These are phyloP conservation scores for Dendrobium officinale DNA, from an alignment of 106 monocot species.

Conservation along the genomic window DNA sequence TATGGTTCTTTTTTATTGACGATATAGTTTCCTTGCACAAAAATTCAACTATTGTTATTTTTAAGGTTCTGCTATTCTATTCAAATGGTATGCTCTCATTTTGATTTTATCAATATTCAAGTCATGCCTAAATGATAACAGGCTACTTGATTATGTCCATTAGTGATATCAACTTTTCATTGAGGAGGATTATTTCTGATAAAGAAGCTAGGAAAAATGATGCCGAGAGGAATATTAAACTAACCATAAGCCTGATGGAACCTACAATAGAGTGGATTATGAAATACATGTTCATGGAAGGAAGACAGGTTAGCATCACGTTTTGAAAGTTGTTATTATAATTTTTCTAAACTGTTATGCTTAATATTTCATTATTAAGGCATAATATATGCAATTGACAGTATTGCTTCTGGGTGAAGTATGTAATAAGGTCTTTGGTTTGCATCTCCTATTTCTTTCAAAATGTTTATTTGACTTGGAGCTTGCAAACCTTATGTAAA, in stretches of 20 bases:
- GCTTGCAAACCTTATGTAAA: neutral
- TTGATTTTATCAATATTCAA: neutral
- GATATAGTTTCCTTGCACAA: neutral
- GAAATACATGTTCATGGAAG: slow-evolving; percentile 19
- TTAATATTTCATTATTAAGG: neutral
- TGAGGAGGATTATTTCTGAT: slow-evolving; percentile 11
- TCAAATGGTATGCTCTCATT: neutral
- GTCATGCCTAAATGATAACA: slow-evolving; percentile 4
- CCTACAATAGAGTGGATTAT: slow-evolving; percentile 37
- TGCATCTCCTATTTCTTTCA: neutral
- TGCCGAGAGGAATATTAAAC: slow-evolving; percentile 9
- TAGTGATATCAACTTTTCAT: slow-evolving; percentile 11
- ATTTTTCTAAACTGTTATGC: neutral
- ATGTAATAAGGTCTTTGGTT: neutral
- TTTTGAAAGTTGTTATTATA: neutral
- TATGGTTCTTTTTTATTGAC: neutral
- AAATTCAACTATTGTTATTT: neutral
- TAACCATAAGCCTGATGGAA: slow-evolving; percentile 18
- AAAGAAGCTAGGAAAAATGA: slow-evolving; percentile 11
- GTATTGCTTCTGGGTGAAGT: neutral
- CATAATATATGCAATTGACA: neutral
- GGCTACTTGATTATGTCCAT: slow-evolving; percentile 25
- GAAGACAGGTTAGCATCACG: slow-evolving; percentile 18
- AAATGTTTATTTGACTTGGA: neutral
- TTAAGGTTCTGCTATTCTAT: slow-evolving; percentile 1